Evolutionary conservation across 2,329 filamentous ascomycete species (phyloP).

Genomic region (Anthostomella pinea): DNA sequence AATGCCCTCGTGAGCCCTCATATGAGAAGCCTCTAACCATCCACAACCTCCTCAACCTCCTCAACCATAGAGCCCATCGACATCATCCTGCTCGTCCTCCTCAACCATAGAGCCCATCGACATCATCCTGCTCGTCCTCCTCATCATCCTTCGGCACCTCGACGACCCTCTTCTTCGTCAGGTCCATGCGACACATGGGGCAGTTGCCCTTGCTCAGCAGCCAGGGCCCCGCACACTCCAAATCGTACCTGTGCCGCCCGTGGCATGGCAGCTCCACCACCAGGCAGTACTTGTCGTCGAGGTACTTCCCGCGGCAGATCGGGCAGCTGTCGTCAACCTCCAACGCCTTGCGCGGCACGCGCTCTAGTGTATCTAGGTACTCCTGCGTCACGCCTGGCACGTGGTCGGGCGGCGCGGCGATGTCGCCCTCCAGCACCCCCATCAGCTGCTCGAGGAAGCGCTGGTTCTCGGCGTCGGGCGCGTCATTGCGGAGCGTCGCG

Average conservation of each 20-base stretch:
- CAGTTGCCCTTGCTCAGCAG: slow-evolving; percentile 62
- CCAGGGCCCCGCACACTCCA: slow-evolving; percentile 68
- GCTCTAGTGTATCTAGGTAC: slow-evolving; percentile 58
- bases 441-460: slow-evolving; percentile 51
- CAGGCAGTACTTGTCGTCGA: slow-evolving; percentile 60
- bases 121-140: slow-evolving; percentile 52
- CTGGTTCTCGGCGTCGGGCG: slow-evolving; percentile 48
- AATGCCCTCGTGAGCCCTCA: no score
- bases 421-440: slow-evolving; percentile 45
- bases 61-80: slow-evolving; percentile 47
- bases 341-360: slow-evolving; percentile 52
- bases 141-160: slow-evolving; percentile 40
- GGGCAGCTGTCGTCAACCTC: slow-evolving; percentile 51
- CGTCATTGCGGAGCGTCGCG: slow-evolving; percentile 46
- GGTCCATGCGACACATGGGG: slow-evolving; percentile 59
- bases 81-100: slow-evolving; percentile 43
- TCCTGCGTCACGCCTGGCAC: slow-evolving; percentile 56
- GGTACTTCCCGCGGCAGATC: slow-evolving; percentile 60
- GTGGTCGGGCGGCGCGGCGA: slow-evolving; percentile 49
- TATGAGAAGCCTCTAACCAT: no score
- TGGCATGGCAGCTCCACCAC: slow-evolving; percentile 65
- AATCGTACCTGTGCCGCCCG: slow-evolving; percentile 56
- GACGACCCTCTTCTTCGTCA: slow-evolving; percentile 52
- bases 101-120: slow-evolving; percentile 45
- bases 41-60: not conserved